Base-by-base conservation (phyloP, 148 eudicot genomes). In the Suaeda aralocaspica region DNA sequence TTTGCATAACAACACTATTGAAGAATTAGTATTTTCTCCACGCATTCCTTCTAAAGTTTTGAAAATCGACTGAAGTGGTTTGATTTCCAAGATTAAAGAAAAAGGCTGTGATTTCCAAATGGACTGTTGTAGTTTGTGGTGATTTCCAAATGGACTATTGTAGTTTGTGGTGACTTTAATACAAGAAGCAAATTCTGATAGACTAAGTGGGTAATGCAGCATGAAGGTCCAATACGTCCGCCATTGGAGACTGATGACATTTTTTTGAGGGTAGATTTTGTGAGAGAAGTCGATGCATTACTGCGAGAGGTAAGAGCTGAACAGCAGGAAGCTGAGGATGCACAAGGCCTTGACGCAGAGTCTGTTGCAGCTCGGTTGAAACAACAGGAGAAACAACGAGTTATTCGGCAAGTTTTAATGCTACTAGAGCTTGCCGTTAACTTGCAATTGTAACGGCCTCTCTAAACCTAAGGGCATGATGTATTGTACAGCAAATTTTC, bases 351-450 rank as follows among this genome's bases (percentile, higher is more conserved):
- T 33, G 96, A 91, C 69, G 86, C 99, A 16, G 90, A 91, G 68
- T 83, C 97, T n/a, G 97, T 95, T 33, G 97, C 92, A 13, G 76
- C 67, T 48, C 88, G 82, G 83, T 72, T 95, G 67, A 95, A 95
- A 75, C 86, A 84, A 49, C 93, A 89, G 74, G 99, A 95, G 82
- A 95, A 88, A 78, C 87, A 88, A 62, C 75, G 85, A 49, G 76
- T 82, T n/a, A 91, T 91, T 39, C 78, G 79, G 33, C 89, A 84
- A 63, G 99, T 91, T 2, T 83, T 72, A 72, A 75, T 87, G 65
- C 83, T 95, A 25, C 85, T 95, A 51, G 87, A 95, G 63, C 88
- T 95, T 36, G 93, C 99, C 9, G 64, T 89, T 24, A 84, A 78
- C 78, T 73, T 91, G 78, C 77, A 80, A 53, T 89, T 96, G 89